Conservation (phyloP, 257 asterid genomes). For the Nicotiana obtusifolia region DNA sequence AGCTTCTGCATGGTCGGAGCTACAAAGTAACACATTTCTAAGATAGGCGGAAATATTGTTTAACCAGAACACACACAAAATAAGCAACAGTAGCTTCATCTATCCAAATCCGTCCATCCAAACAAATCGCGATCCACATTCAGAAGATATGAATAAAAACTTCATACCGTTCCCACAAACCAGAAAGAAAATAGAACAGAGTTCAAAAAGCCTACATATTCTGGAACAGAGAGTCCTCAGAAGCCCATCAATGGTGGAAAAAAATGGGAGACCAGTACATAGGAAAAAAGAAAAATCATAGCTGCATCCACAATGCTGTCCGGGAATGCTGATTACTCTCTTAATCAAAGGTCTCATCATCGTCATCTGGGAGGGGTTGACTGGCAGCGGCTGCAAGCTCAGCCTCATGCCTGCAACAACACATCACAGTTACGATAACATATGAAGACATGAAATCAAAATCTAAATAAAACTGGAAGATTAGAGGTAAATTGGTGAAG, state of each 20-base stretch:
- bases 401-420: slow-evolving; percentile 45
- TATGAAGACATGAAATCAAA: too few species aligned
- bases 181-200: neutral
- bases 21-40: neutral
- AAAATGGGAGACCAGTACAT: neutral
- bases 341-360: slow-evolving; percentile 60
- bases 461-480: neutral
- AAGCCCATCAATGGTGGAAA: neutral
- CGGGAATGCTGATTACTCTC: neutral
- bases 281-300: neutral
- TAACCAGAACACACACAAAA: neutral
- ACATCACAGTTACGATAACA: neutral
- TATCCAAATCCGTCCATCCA: neutral
- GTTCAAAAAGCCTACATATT: neutral
- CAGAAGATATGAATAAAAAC: neutral
- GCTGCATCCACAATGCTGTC: neutral
- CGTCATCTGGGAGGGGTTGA: slow-evolving; percentile 81
- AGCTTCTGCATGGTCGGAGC: too few species aligned
- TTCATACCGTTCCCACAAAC: neutral
- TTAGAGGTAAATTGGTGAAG: neutral
- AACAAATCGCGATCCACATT: neutral
- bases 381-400: slow-evolving; percentile 50
- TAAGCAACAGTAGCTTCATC: neutral
- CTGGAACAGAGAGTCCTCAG: neutral
- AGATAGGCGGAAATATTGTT: neutral